Base-by-base conservation (phyloP, 1,284 basidiomycete genomes). In the Trichosporon coremiiforme region DNA sequence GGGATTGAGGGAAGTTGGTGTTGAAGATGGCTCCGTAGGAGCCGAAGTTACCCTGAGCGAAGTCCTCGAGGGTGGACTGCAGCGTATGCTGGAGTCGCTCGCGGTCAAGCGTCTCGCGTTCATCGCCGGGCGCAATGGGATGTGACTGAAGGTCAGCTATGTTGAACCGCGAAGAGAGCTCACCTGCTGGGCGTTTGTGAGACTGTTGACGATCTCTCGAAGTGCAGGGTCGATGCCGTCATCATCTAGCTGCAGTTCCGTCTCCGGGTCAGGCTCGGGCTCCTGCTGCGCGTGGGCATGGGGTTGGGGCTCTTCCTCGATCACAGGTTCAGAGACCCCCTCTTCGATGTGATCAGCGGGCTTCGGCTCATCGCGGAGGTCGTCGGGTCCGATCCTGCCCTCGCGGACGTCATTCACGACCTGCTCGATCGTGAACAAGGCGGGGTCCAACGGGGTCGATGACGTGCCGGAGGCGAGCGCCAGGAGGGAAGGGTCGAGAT, bases 141-240 rank as follows among this genome's bases (percentile, higher is more conserved):
- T 73, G 72, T 2, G 72, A 73, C 72, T 73, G 65, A 17, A 20
- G 0, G 65, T 69, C 47, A 66, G 68, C 65, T 50, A 9, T 35
- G 12, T 9, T 2, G 0, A 25, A 22, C 1, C 17, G 25, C 9
- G 9, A 0, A 45, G 20, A n/a, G n/a, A n/a, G n/a, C n/a, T n/a
- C n/a, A n/a, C n/a, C n/a, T n/a, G n/a, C n/a, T 81, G 80, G 4
- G 80, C 81, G 29, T 80, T 78, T 0, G 79, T 80, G 41, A 82
- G 69, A 71, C 79, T 80, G 67, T 82, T 80, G 33, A 82, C 81
- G 64, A 82, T 82, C 72, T 81, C 81, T 13, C 81, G 73, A 22
- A 81, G 73, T 2, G 80, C 78, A 10, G 81, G 81, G 70, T 82
- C 81, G 53, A 81, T 79, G n/a, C 77, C 79, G 25, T 77, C 79